A percentile compares a stretch with the other conserved stretches of the same genome.
Conservation (phyloP, 495 filamentous ascomycete genomes). For the Corynascus novoguineensis region DNA sequence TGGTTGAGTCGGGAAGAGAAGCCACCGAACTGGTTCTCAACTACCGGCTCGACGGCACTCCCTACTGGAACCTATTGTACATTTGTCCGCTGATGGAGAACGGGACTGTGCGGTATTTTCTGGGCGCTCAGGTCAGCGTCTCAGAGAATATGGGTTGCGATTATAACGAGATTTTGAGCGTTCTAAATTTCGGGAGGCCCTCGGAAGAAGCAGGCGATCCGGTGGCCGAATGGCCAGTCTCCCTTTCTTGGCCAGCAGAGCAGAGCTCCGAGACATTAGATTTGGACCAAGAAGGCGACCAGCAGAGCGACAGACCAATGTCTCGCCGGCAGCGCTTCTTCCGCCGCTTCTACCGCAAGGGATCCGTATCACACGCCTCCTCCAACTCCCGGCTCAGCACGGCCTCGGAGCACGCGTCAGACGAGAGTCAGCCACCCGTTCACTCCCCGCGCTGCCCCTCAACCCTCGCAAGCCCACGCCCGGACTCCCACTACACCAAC, state of each 20-base stretch:
- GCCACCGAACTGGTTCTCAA: constrained; percentile 50
- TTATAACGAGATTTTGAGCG: constrained; percentile 44
- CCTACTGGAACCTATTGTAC: constrained; percentile 54
- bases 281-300: neutral
- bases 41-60: constrained; percentile 46
- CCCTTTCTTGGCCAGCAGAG: neutral
- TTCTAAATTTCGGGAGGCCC: constrained; percentile 33
- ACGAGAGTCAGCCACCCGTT: neutral
- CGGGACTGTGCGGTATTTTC: constrained; percentile 43
- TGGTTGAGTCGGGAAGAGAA: constrained; percentile 40
- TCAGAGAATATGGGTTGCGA: constrained; percentile 45
- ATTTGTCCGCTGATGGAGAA: constrained; percentile 44
- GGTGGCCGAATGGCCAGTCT: neutral
- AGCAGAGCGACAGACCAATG: neutral
- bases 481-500: too few species aligned
- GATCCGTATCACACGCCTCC: neutral
- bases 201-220: neutral
- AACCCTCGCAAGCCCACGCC: neutral
- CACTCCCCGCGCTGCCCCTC: neutral
- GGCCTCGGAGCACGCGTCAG: neutral
- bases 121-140: constrained; percentile 54
- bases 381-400: constrained; percentile 7
- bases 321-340: constrained; percentile 26
- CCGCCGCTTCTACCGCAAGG: constrained; percentile 15
- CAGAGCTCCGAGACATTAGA: neutral